These are phyloP conservation scores for Clavispora vitiphila DNA, from an alignment of 805 yeast species.

Conservation along the genomic window DNA sequence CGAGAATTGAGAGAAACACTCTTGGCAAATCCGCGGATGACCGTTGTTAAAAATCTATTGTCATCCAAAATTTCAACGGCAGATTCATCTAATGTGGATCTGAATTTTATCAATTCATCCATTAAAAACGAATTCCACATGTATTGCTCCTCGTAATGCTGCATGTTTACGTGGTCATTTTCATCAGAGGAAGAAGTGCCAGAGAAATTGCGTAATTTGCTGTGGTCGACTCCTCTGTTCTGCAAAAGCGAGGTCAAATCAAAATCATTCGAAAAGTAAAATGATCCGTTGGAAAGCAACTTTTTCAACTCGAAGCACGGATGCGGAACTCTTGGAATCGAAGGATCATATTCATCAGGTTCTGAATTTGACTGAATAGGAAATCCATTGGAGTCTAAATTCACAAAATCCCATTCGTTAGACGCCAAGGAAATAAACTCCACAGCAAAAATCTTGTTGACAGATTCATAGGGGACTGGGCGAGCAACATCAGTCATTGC, in stretches of 20 bases:
- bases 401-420: slow-evolving; percentile 75
- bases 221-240: slow-evolving; percentile 53
- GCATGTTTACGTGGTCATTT: slow-evolving; percentile 6
- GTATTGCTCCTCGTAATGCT: slow-evolving; percentile 69
- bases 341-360: slow-evolving; percentile 21
- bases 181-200: slow-evolving; percentile 3
- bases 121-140: slow-evolving; percentile 97
- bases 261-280: slow-evolving; percentile 87
- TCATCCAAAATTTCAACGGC: slow-evolving; percentile 61
- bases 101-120: slow-evolving; percentile 70
- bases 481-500: slow-evolving; percentile 66
- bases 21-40: slow-evolving; percentile 92
- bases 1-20: slow-evolving; percentile 45
- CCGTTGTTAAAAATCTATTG: slow-evolving; percentile 82
- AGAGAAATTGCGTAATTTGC: slow-evolving; percentile 7
- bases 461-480: slow-evolving; percentile 75
- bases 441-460: slow-evolving; percentile 75
- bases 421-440: slow-evolving; percentile 77
- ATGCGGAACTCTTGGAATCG: slow-evolving; percentile 38
- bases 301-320: slow-evolving; percentile 82
- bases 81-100: slow-evolving; percentile 61
- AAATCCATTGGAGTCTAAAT: slow-evolving; percentile 62
- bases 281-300: slow-evolving; percentile 79
- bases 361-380: slow-evolving; percentile 43
- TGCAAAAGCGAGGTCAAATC: slow-evolving; percentile 88